phyloP scores from a whole-genome alignment of 305 asterid genomes.

The Fraxinus albicans region DNA sequence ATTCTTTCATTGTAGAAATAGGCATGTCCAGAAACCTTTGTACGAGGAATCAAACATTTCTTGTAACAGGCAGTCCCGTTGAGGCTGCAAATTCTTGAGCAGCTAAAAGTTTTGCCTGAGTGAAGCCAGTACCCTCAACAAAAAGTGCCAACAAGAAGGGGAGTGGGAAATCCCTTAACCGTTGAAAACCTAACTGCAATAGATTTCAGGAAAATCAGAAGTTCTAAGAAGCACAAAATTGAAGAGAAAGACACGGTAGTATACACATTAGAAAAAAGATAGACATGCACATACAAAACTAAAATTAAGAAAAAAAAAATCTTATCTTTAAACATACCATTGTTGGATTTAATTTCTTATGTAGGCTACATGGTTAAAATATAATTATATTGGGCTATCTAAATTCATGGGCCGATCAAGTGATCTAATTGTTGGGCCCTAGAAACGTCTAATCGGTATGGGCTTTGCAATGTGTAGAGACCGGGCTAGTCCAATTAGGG shows the following conservation, averaged over 20 bases:
- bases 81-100: constrained; percentile 95
- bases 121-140: constrained; percentile 96
- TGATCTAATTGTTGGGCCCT: too few species aligned
- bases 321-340: constrained; percentile 10
- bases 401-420: too few species aligned
- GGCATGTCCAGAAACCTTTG: constrained; percentile 58
- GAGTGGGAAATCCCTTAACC: constrained; percentile 68
- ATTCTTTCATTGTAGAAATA: constrained; percentile 14
- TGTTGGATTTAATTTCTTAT: too few species aligned
- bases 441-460: too few species aligned
- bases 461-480: too few species aligned
- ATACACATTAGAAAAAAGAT: background rate
- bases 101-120: constrained; percentile 90
- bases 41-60: constrained; percentile 93
- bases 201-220: constrained; percentile 23
- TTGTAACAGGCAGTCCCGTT: constrained; percentile 75
- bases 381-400: too few species aligned
- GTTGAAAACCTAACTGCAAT: constrained; percentile 72
- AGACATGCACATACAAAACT: background rate
- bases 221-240: constrained; percentile 14
- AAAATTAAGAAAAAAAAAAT: background rate
- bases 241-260: background rate
- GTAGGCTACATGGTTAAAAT: too few species aligned
- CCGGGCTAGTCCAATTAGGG: too few species aligned
- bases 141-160: constrained; percentile 97